Evolutionary conservation across 2,329 filamentous ascomycete genomes (phyloP), one percentile per base, ranked within the genome.

Genomic region (Penicillium sp.): DNA sequence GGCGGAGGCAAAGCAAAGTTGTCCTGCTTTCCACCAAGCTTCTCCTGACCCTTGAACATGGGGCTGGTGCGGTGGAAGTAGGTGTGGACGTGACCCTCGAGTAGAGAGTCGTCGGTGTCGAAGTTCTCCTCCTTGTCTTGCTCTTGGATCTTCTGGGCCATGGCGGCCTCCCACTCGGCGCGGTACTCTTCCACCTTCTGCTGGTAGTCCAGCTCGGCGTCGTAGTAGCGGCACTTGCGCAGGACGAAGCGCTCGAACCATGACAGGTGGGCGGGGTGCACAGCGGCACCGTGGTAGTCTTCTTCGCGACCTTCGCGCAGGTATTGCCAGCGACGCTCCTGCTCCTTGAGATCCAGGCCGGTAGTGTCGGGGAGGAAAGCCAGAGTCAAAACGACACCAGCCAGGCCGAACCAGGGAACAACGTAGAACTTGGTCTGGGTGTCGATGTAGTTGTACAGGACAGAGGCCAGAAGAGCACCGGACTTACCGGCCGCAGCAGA

Each of bases 321-420:
- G 75, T 87, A 96, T 50, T 80, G 76, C 92, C 92, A 97, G 66
- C 92, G 86, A 58, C 92, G 89, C 76, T 97, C 92, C 76, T 96
- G 92, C 74, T 97, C 92, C 80, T 96, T 95, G 57, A 97, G 85
- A 69, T 97, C 92, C 35, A 97, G 87, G 50, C 92, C 92, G 9
- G 92, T 96, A 64, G 92, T 97, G 70, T 97, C 92, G n/a, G 92
- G 92, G 28, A 97, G 85, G 81, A 90, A 97, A 64, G 95, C 60
- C 61, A 77, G 85, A 39, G 92, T 96, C 53, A 96, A 73, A 25
- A 96, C 62, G 76, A 94, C 89, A 62, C 92, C 92, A 14, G 79
- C 86, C 14, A 96, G 86, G 68, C 92, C 92, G 71, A 95, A 96
- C 92, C 92, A 96, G 18, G 92, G 91, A 1, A 96, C 90, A 39